These are phyloP conservation scores for Diplodia scrobiculata DNA, from an alignment of 2,329 filamentous ascomycete genomes.

Conservation along the genomic window DNA sequence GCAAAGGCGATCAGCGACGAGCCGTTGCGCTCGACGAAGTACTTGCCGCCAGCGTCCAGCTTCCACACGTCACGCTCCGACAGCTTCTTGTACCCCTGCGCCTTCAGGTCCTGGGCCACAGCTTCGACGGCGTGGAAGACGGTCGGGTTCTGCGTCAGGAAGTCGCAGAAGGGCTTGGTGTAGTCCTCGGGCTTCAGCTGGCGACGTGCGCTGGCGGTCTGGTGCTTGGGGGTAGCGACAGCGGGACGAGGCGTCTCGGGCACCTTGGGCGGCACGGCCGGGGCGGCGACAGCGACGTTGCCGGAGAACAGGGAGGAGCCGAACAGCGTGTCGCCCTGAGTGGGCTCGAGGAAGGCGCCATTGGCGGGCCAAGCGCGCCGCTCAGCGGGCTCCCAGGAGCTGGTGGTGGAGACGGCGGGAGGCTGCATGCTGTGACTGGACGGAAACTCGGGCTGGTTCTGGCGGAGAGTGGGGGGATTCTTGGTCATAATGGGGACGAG, in stretches of 20 bases:
- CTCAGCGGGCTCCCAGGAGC: background rate
- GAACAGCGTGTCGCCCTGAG: constrained; percentile 15
- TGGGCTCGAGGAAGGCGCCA: constrained; percentile 33
- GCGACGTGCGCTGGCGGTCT: constrained; percentile 23
- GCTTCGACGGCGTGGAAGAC: constrained; percentile 86
- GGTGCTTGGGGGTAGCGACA: background rate
- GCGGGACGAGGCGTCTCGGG: constrained; percentile 30
- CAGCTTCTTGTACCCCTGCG: constrained; percentile 75
- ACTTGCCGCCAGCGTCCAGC: constrained; percentile 79
- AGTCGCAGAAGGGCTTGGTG: constrained; percentile 81
- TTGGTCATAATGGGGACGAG: constrained; percentile 40
- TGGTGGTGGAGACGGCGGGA: constrained; percentile 33
- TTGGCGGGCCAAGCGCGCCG: constrained; percentile 27
- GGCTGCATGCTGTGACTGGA: constrained; percentile 32
- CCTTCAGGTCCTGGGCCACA: constrained; percentile 71
- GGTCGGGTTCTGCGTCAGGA: constrained; percentile 86
- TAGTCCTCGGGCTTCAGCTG: constrained; percentile 53
- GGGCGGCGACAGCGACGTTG: constrained; percentile 30
- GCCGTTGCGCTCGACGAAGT: constrained; percentile 83
- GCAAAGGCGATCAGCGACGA: constrained; percentile 83
- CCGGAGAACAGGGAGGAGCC: constrained; percentile 33
- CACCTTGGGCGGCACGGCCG: constrained; percentile 45
- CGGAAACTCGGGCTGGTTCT: constrained; percentile 39
- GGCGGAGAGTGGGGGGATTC: constrained; percentile 44
- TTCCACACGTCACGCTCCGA: constrained; percentile 81